A percentile compares a stretch with the other conserved stretches of the same genome.
phyloP scores from a whole-genome alignment of 2,329 filamentous ascomycete genomes.

The Cladorrhinum sp. region DNA sequence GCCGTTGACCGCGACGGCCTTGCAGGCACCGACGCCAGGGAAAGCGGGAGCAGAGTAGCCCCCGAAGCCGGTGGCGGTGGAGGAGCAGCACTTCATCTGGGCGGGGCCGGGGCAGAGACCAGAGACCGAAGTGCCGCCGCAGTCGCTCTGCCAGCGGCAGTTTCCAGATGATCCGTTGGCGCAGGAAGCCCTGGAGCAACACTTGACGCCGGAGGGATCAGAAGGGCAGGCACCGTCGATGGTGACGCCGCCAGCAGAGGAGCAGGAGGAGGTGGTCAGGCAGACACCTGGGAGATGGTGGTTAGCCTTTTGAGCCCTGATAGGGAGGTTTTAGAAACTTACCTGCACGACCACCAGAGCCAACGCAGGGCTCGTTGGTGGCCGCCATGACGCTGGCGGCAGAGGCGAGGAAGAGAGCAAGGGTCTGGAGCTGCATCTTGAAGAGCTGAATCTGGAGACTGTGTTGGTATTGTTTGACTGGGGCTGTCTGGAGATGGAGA shows the following conservation, averaged over 20 bases:
- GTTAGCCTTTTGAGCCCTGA: neutral
- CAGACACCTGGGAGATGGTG: constrained; percentile 35
- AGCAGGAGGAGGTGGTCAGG: constrained; percentile 37
- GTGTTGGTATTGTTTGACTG: neutral
- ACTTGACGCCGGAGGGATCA: constrained; percentile 38
- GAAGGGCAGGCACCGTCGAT: constrained; percentile 38
- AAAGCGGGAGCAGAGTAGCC: constrained; percentile 35
- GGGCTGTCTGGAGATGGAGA: neutral
- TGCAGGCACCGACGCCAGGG: constrained; percentile 36
- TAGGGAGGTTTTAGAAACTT: neutral
- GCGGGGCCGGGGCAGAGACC: constrained; percentile 39
- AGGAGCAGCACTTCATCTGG: constrained; percentile 40
- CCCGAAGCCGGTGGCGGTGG: constrained; percentile 33
- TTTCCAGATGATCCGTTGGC: constrained; percentile 34
- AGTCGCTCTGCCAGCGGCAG: constrained; percentile 40
- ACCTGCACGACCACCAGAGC: constrained; percentile 21
- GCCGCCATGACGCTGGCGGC: constrained; percentile 16
- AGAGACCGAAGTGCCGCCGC: constrained; percentile 30
- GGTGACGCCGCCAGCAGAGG: constrained; percentile 36
- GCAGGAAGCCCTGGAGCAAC: constrained; percentile 42
- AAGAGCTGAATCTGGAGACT: neutral
- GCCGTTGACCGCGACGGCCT: constrained; percentile 36
- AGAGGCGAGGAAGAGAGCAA: constrained; percentile 16
- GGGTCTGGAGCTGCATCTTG: constrained; percentile 9
- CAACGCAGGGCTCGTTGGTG: constrained; percentile 24